Evolutionary conservation across 306 rosid genomes (phyloP).

Genomic region (Dalbergia cochinchinensis): DNA sequence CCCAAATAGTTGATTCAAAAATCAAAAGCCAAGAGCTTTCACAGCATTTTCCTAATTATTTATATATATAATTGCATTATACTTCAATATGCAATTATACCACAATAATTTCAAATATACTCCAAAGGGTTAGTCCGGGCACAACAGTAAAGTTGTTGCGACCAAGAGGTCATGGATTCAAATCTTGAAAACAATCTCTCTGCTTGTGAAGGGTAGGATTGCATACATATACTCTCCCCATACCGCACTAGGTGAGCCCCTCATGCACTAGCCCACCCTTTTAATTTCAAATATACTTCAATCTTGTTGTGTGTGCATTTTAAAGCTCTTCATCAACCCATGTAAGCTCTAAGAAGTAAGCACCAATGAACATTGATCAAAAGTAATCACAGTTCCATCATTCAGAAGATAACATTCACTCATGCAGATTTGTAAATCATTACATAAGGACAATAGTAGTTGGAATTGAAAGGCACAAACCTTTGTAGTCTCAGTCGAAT

Average conservation of each 20-base stretch:
- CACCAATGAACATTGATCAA: conserved; percentile 2
- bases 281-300: conserved; percentile 32
- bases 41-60: conserved; percentile 29
- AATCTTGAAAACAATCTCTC: too few relatives aligned
- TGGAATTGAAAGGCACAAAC: conserved; percentile 54
- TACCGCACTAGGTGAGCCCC: too few relatives aligned
- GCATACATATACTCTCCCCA: too few relatives aligned
- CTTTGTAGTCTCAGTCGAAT: conserved; percentile 77
- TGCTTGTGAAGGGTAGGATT: too few relatives aligned
- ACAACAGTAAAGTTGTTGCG: too few relatives aligned
- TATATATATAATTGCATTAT: conserved; percentile 27
- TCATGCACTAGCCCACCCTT: too few relatives aligned
- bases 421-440: conserved; percentile 39
- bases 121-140: not conserved
- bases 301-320: conserved; percentile 25
- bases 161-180: too few relatives aligned
- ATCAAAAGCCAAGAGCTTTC: conserved; percentile 32
- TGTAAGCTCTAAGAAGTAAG: conserved; percentile 26
- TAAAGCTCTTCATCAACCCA: conserved; percentile 29
- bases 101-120: conserved; percentile 29
- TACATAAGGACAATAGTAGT: conserved; percentile 20
- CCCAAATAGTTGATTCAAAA: conserved; percentile 19
- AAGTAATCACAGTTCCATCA: conserved; percentile 35
- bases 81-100: not conserved
- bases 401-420: conserved; percentile 27